These are phyloP conservation scores for Chimonanthus salicifolius DNA, from an alignment of 164 flowering plant species.

Conservation along the genomic window DNA sequence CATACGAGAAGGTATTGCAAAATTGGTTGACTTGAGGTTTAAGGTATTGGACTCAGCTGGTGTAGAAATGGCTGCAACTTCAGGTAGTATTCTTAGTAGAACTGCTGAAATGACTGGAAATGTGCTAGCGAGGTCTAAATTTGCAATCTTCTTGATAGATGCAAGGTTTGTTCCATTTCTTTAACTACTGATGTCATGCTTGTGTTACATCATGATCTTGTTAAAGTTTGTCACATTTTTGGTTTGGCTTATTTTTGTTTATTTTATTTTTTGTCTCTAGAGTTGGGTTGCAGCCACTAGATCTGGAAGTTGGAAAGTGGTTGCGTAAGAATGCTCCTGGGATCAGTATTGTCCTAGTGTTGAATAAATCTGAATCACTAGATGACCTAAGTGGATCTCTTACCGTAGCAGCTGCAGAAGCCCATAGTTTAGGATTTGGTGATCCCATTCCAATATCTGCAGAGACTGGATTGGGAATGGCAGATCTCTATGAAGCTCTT, in stretches of 20 bases:
- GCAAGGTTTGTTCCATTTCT: constrained; percentile 52
- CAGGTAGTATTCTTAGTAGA: constrained; percentile 82
- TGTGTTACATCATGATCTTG: not conserved
- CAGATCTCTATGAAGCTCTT: constrained; percentile 64
- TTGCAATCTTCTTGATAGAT: constrained; percentile 76
- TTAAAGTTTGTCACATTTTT: not conserved
- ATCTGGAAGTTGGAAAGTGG: constrained; percentile 93
- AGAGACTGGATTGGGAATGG: constrained; percentile 92
- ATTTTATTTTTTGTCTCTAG: constrained; percentile 26
- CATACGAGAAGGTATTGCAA: constrained; percentile 89
- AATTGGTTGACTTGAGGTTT: constrained; percentile 82
- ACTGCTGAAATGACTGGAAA: constrained; percentile 79
- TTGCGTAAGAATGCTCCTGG: constrained; percentile 75
- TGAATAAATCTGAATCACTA: constrained; percentile 88
- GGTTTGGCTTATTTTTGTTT: not conserved
- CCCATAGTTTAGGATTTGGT: constrained; percentile 72
- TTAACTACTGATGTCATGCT: not conserved
- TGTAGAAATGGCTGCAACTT: constrained; percentile 75
- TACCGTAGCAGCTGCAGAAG: constrained; percentile 62
- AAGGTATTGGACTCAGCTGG: constrained; percentile 94
- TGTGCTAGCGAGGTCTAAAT: constrained; percentile 62
- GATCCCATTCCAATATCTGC: constrained; percentile 94
- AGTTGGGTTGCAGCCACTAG: constrained; percentile 84
- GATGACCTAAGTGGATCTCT: constrained; percentile 59
- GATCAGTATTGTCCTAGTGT: constrained; percentile 52